Conservation (phyloP, 768 basidiomycete genomes). For the Tubosaeta sp. region DNA sequence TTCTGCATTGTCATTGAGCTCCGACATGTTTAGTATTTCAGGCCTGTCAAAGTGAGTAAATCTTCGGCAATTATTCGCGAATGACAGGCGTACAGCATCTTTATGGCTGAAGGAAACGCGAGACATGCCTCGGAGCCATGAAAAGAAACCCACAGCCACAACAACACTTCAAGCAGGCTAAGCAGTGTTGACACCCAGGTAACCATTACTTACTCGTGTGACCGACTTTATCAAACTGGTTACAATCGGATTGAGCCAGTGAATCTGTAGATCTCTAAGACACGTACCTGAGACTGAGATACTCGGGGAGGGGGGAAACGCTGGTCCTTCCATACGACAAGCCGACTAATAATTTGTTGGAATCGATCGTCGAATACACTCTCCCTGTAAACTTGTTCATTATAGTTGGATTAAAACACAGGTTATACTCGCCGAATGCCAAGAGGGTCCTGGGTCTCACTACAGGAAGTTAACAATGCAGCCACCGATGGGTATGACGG, state of each 20-base stretch:
- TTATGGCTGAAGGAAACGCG: constrained; percentile 72
- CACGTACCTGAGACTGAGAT: constrained; percentile 66
- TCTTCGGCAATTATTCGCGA: background rate
- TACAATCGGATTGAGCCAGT: constrained; percentile 11
- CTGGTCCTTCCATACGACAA: constrained; percentile 69
- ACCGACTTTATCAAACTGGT: constrained; percentile 82
- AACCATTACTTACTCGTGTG: constrained; percentile 55
- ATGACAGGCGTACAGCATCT: constrained; percentile 59
- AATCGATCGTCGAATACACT: constrained; percentile 56
- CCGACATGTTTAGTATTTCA: constrained; percentile 85
- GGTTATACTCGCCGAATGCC: constrained; percentile 45
- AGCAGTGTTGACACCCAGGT: constrained; percentile 2
- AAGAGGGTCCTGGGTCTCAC: constrained; percentile 51
- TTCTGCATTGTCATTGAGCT: constrained; percentile 81
- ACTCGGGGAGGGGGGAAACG: constrained; percentile 84
- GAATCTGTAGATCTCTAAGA: background rate
- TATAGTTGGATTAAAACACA: background rate
- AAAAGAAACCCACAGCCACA: constrained; percentile 77
- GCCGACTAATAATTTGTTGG: constrained; percentile 47
- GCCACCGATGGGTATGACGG: constrained; percentile 57
- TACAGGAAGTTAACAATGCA: constrained; percentile 55
- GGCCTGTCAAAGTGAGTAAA: constrained; percentile 47
- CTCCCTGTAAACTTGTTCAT: constrained; percentile 35
- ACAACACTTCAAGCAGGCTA: constrained; percentile 49
- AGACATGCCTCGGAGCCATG: constrained; percentile 72